Percentiles rank a stretch among this genome's conserved stretches.
These are phyloP conservation scores for Lipomyces sp. DNA, from an alignment of 805 yeast genomes.

Conservation along the genomic window DNA sequence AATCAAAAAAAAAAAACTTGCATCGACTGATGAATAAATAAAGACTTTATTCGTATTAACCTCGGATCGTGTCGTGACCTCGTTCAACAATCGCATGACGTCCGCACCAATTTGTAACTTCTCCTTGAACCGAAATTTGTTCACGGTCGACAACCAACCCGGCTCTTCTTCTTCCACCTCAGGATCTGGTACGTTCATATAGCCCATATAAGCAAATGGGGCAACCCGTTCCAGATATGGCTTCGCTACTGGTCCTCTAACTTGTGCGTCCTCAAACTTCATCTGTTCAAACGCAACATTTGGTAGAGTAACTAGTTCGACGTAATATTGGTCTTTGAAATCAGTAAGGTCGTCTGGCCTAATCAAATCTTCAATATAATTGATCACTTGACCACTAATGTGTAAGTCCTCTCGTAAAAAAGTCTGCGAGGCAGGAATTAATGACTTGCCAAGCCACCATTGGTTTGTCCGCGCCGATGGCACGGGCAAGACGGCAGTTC, in stretches of 20 bases:
- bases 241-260: constrained; percentile 6
- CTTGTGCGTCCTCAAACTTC: not conserved
- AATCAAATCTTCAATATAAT: not conserved
- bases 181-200: constrained; percentile 3
- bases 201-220: constrained; percentile 23
- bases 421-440: not conserved
- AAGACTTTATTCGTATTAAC: not conserved
- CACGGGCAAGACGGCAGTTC: not conserved
- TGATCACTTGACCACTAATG: not conserved
- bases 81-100: not conserved
- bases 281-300: not conserved
- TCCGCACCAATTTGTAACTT: constrained; percentile 1
- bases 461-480: not conserved
- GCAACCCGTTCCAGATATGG: constrained; percentile 22
- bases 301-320: not conserved
- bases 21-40: not conserved
- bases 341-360: not conserved
- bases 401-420: not conserved
- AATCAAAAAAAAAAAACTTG: not conserved
- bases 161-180: not conserved
- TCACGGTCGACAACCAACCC: not conserved
- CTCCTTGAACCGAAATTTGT: not conserved
- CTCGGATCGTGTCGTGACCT: not conserved
- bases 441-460: not conserved
- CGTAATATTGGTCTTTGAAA: not conserved